Conservation (phyloP, 2,329 filamentous ascomycete genomes). For the Sclerotinia nivalis region DNA sequence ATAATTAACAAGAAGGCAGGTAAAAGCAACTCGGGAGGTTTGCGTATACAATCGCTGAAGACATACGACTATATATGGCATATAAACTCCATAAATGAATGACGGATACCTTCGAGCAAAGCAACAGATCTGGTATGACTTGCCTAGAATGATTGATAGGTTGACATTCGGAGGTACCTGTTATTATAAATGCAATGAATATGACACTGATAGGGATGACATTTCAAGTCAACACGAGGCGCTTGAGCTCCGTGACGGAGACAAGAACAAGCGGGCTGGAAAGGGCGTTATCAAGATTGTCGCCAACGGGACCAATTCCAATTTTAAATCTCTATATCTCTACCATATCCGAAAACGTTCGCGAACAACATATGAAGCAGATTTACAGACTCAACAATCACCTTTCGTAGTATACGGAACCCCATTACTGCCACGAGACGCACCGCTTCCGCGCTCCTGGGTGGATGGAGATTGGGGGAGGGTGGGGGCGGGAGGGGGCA, state of each 20-base stretch:
- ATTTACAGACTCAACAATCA: slow-evolving; percentile 65
- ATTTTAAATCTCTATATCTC: slow-evolving; percentile 28
- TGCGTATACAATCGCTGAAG: too few relatives aligned
- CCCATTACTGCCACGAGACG: slow-evolving; percentile 74
- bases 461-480: too few relatives aligned
- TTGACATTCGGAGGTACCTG: slow-evolving; percentile 80
- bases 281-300: slow-evolving; percentile 88
- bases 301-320: slow-evolving; percentile 56
- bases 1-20: too few relatives aligned
- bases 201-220: slow-evolving; percentile 53
- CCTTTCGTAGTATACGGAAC: slow-evolving; percentile 83
- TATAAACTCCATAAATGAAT: too few relatives aligned
- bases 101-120: too few relatives aligned
- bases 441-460: slow-evolving; percentile 36
- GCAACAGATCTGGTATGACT: slow-evolving; percentile 80
- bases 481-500: too few relatives aligned
- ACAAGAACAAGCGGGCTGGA: slow-evolving; percentile 82
- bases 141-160: slow-evolving; percentile 77
- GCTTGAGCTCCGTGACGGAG: slow-evolving; percentile 85
- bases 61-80: too few relatives aligned
- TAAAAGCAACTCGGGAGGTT: too few relatives aligned
- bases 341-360: slow-evolving; percentile 74
- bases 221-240: slow-evolving; percentile 79
- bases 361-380: slow-evolving; percentile 74
- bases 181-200: slow-evolving; percentile 77